These are phyloP conservation scores for Penicillium expansum DNA, from an alignment of 2,329 filamentous ascomycete species.

Conservation along the genomic window DNA sequence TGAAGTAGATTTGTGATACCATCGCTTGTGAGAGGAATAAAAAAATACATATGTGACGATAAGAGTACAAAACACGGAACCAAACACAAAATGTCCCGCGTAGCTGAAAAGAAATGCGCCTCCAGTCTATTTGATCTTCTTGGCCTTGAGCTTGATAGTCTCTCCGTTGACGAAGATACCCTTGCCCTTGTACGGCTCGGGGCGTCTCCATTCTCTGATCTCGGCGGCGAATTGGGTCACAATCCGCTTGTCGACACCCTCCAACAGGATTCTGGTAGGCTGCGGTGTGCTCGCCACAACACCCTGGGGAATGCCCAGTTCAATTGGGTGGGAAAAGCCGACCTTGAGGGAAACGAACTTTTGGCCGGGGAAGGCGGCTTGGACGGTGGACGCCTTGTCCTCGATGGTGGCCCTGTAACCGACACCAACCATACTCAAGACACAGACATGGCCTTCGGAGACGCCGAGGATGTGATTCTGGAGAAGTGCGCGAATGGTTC, in stretches of 20 bases:
- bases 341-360: slow-evolving; percentile 91
- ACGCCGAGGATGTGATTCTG: slow-evolving; percentile 90
- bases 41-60: slow-evolving; percentile 19
- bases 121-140: slow-evolving; percentile 78
- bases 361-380: slow-evolving; percentile 71
- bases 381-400: slow-evolving; percentile 64
- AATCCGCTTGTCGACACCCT: slow-evolving; percentile 80
- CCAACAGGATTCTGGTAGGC: slow-evolving; percentile 84
- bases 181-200: slow-evolving; percentile 99
- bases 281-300: slow-evolving; percentile 85
- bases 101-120: slow-evolving; percentile 22
- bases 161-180: slow-evolving; percentile 97
- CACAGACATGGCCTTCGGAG: slow-evolving; percentile 91
- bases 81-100: slow-evolving; percentile 25
- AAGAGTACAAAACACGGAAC: slow-evolving; percentile 26
- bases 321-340: slow-evolving; percentile 92
- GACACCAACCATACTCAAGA: slow-evolving; percentile 89
- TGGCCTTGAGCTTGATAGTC: slow-evolving; percentile 96
- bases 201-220: slow-evolving; percentile 82
- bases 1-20: slow-evolving; percentile 38
- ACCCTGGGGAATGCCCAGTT: slow-evolving; percentile 77
- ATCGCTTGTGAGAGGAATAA: slow-evolving; percentile 20
- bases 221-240: slow-evolving; percentile 89
- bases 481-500: slow-evolving; percentile 84
- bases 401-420: slow-evolving; percentile 92